Conservation (phyloP, 495 filamentous ascomycete species). For the Lasiosphaeria ovina region DNA sequence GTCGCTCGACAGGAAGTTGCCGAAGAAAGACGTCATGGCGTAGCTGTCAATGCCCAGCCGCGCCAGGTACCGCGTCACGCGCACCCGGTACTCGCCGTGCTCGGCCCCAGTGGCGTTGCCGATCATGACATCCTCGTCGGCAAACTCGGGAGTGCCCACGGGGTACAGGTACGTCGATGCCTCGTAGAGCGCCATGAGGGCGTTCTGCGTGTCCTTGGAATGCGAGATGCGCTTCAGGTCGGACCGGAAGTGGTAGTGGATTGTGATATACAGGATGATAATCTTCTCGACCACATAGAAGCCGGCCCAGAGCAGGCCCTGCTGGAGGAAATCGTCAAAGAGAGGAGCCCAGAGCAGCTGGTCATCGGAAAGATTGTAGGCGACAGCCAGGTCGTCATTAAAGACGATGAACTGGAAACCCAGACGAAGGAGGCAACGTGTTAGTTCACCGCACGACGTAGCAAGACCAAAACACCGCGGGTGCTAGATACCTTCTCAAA, state of each 20-base stretch:
- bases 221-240: conserved; percentile 60
- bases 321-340: conserved; percentile 25
- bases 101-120: conserved; percentile 28
- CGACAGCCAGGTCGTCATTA: conserved; percentile 9
- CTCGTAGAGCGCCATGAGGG: conserved; percentile 70
- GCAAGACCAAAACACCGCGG: not conserved
- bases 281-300: conserved; percentile 66
- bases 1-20: conserved; percentile 27
- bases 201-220: conserved; percentile 66
- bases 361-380: conserved; percentile 4
- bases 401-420: conserved; percentile 14
- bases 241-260: conserved; percentile 81
- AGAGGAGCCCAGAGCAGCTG: conserved; percentile 16
- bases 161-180: conserved; percentile 51
- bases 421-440: not conserved
- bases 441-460: not conserved
- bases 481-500: conserved; percentile 14
- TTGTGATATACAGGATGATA: conserved; percentile 73
- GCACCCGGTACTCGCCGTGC: conserved; percentile 24
- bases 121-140: conserved; percentile 29
- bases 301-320: conserved; percentile 25
- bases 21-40: conserved; percentile 30
- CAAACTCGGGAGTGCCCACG: conserved; percentile 24
- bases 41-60: conserved; percentile 30
- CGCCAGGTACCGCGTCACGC: conserved; percentile 23